Conservation (phyloP, 805 yeast species). For the Nakazawaea ishiwadae region DNA sequence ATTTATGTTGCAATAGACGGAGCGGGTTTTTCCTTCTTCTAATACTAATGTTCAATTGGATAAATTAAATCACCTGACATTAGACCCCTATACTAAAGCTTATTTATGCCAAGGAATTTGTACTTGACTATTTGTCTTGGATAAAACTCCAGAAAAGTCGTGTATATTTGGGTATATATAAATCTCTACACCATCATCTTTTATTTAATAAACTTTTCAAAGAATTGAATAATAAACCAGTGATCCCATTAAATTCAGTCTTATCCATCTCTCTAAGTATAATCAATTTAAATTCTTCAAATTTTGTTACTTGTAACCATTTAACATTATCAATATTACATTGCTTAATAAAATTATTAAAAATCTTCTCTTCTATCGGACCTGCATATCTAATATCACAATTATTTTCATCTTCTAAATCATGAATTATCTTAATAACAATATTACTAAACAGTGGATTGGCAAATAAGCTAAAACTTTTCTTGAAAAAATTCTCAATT, state of each 20-base stretch:
- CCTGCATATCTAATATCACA: constrained; percentile 43
- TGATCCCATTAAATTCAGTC: constrained; percentile 44
- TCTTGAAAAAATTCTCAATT: constrained; percentile 6
- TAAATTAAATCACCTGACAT: no score
- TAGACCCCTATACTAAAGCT: no score
- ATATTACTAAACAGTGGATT: constrained; percentile 47
- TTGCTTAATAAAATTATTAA: constrained; percentile 26
- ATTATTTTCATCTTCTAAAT: constrained; percentile 36
- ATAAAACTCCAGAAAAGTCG: no score
- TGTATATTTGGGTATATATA: no score
- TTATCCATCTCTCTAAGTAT: constrained; percentile 36
- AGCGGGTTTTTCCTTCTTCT: no score
- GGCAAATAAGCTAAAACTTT: constrained; percentile 36
- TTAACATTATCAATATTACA: not conserved
- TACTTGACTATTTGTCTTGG: no score
- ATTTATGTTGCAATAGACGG: not conserved
- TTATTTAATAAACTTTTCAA: constrained; percentile 41
- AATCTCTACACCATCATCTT: no score
- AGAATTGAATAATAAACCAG: constrained; percentile 47
- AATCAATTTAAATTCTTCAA: constrained; percentile 41
- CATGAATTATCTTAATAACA: constrained; percentile 38
- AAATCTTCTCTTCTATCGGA: constrained; percentile 42
- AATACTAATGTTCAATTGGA: no score
- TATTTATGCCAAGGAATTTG: no score
- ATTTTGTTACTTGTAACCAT: constrained; percentile 34